Evolutionary conservation across 306 rosid species (phyloP), one percentile per base, ranked within the genome.

Genomic region (Cucurbita moschata): DNA sequence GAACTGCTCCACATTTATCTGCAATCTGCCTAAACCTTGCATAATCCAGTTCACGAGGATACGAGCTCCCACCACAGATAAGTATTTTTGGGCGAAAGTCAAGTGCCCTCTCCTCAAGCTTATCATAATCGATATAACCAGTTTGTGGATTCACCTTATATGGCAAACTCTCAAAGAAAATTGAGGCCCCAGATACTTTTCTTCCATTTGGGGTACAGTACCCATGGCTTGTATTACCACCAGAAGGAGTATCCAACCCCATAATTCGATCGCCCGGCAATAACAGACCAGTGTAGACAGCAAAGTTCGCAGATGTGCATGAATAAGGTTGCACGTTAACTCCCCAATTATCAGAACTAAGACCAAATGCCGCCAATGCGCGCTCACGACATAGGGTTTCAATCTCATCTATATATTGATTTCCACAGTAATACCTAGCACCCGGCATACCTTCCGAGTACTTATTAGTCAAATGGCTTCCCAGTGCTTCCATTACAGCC

Each of bases 1-100:
- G 80, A 35, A 87, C 92, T 46, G 97, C 90, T 52, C 97, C 96
- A 71, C 98, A 90, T 75, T 89, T 93, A 76, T 90, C 97, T 0
- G 98, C 92, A 81, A 93, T 84, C 65, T 82, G 92, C 84, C 98
- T 82, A 86, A 93, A 90, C 81, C 94, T 88, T 0, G 90, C 86
- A 35, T 93, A 93, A 77, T 93, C 98, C 94, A 91, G 89, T 76
- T 93, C 98, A 43, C 98, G 83, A 72, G 98, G 94, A 69, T 93
- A 90, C 0, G 98, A 90, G 56, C 98, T 90, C 21, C 98, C 98
- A 9, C 98, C 98, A 74, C 96, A 93, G 67, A 93, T 90, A 58
- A 93, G 90, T 83, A 93, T 88, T 85, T 87, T 93, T n/a, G 98
- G 98, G 49, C 98, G 96, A 80, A 88, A 90, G 84, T 93, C 97